Base-by-base conservation (phyloP, 2,329 filamentous ascomycete genomes). In the Diaporthe capsici region DNA sequence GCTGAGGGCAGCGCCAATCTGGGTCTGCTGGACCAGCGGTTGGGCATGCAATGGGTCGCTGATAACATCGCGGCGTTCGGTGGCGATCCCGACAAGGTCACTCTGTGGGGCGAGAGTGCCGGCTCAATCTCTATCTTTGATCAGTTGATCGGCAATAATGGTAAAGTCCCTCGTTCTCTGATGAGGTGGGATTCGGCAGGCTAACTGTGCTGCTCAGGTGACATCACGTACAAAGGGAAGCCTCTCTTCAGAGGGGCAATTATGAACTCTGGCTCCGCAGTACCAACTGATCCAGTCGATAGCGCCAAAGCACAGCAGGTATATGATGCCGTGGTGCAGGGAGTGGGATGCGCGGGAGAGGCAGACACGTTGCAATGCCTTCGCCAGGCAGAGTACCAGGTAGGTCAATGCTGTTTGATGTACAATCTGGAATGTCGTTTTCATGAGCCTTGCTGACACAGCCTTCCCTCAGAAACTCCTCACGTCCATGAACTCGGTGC, bases 61-160 rank as follows among this genome's bases (percentile, higher is more conserved):
- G 93, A 95, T 79, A 95, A 96, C 78, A 95, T 96, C 75, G 91
- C 86, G 1, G 87, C 90, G 0, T 97, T 97, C 81, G 95, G 95
- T 13, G 95, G 95, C 20, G 94, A 96, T 81, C 92, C 94, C 0
- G 86, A 87, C 25, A 94, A 93, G 81, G 93, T 96, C 8, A 96
- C 94, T 0, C 92, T 96, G 76, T 95, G 92, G 92, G 94, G 94
- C 37, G 92, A 96, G 81, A 92, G 89, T 3, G 92, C 93, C 0
- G 92, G 93, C 0, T 86, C 91, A 20, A 95, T 95, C 77, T 95
- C 93, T 0, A 93, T 94, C 1, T 89, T 93, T 67, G 90, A 95
- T 80, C 94, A 96, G 79, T 94, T 95, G 90, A 85, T 91, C 1
- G 86, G 95, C 17, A 95, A 94, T 79, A 89, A 91, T 20, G 47